A percentile compares a stretch with the other conserved stretches of the same genome.
Conservation (phyloP, 306 rosid species). For the Phaseolus lunatus region DNA sequence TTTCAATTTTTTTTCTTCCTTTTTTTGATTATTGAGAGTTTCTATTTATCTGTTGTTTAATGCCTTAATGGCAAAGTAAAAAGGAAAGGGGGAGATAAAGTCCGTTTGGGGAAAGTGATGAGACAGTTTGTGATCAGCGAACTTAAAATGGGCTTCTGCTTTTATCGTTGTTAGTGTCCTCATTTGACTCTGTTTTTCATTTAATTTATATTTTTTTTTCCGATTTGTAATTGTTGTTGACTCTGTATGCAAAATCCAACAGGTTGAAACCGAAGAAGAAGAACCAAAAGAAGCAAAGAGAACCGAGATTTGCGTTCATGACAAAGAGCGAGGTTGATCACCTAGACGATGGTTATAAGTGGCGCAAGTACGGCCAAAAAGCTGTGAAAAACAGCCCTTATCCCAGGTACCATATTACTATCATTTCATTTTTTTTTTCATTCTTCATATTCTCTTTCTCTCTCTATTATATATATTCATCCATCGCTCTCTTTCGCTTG, state of each 20-base stretch:
- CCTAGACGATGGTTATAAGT: conserved; percentile 78
- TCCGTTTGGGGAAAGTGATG: conserved; percentile 19
- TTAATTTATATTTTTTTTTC: background rate
- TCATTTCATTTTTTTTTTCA: background rate
- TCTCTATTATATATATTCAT: background rate
- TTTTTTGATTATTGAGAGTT: background rate
- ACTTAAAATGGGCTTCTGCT: background rate
- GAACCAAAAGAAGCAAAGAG: conserved; percentile 64
- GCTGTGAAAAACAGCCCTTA: conserved; percentile 80
- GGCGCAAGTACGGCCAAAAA: conserved; percentile 89
- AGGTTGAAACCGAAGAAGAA: conserved; percentile 58
- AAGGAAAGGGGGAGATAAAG: background rate
- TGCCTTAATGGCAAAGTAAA: conserved; percentile 5
- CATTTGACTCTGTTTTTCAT: conserved; percentile 19
- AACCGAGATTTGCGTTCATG: conserved; percentile 70
- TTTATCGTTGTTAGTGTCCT: background rate
- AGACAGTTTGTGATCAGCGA: conserved; percentile 4
- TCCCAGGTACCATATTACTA: conserved; percentile 57
- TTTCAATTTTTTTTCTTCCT: background rate
- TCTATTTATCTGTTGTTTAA: background rate
- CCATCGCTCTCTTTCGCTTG: background rate
- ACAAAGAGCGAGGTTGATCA: conserved; percentile 78
- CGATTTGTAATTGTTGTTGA: background rate
- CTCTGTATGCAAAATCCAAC: background rate
- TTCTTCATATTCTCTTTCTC: too few species aligned